Evolutionary conservation across 2,329 filamentous ascomycete species (phyloP).

Genomic region (Kalmusia sp.): DNA sequence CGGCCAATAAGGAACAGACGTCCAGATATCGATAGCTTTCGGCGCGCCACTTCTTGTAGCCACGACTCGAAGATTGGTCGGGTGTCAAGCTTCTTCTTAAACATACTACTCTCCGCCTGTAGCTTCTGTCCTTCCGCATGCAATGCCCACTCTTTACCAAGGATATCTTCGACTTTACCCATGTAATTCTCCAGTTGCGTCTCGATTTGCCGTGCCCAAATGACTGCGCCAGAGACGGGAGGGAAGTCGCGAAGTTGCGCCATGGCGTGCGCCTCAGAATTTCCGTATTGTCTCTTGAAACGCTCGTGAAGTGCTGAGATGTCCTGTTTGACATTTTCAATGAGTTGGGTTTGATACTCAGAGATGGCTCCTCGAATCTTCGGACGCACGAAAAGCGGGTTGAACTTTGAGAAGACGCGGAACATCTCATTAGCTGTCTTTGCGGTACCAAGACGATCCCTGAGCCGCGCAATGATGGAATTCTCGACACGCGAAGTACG

Average conservation of each 20-base stretch:
- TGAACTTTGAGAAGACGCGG: conserved; percentile 99
- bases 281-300: conserved; percentile 98
- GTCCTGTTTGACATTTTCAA: conserved; percentile 96
- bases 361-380: conserved; percentile 98
- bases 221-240: conserved; percentile 94
- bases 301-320: conserved; percentile 93
- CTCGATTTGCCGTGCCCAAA: conserved; percentile 97
- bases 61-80: conserved; percentile 94
- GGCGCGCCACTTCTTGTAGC: conserved; percentile 86
- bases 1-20: conserved; percentile 89
- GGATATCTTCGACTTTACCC: conserved; percentile 98
- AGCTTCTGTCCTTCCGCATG: conserved; percentile 96
- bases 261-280: conserved; percentile 98
- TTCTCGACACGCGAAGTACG: conserved; percentile 97
- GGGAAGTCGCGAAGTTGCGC: conserved; percentile 94
- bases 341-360: conserved; percentile 97
- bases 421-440: conserved; percentile 99
- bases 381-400: conserved; percentile 96
- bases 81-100: conserved; percentile 95
- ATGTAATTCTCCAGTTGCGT: conserved; percentile 95
- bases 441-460: conserved; percentile 91
- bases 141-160: conserved; percentile 92
- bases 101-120: conserved; percentile 87
- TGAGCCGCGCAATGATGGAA: conserved; percentile 92
- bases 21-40: conserved; percentile 90